These are phyloP conservation scores for Gloeophyllum trabeum DNA, from an alignment of 768 basidiomycete genomes.

Conservation along the genomic window DNA sequence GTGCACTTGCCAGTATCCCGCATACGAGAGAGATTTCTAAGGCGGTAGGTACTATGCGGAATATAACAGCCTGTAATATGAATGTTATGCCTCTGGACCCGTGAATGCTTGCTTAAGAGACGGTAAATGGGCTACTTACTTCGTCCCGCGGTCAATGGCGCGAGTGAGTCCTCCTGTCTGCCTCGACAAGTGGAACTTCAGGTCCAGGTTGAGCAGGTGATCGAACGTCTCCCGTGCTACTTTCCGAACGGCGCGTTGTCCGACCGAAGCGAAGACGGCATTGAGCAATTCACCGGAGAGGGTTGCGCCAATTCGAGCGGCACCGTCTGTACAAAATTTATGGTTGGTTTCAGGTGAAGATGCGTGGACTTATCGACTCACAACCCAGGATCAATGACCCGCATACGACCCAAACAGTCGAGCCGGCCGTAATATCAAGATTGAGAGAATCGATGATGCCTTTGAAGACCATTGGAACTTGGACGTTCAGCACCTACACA, in stretches of 20 bases:
- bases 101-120: not conserved
- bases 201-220: slow-evolving; percentile 82
- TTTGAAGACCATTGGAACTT: slow-evolving; percentile 97
- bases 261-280: slow-evolving; percentile 92
- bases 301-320: slow-evolving; percentile 81
- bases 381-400: slow-evolving; percentile 90
- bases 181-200: slow-evolving; percentile 84
- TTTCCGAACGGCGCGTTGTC: slow-evolving; percentile 87
- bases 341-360: not conserved
- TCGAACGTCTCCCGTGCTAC: slow-evolving; percentile 95
- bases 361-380: slow-evolving; percentile 27
- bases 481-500: slow-evolving; percentile 79
- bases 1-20: slow-evolving; percentile 61
- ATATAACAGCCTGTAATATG: slow-evolving; percentile 84
- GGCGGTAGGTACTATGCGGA: slow-evolving; percentile 92
- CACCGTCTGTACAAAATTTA: slow-evolving; percentile 52
- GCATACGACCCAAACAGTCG: slow-evolving; percentile 85
- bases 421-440: slow-evolving; percentile 57
- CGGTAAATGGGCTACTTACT: slow-evolving; percentile 35
- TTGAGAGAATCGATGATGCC: slow-evolving; percentile 83
- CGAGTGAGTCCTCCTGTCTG: slow-evolving; percentile 95
- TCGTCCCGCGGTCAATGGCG: slow-evolving; percentile 96
- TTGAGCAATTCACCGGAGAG: slow-evolving; percentile 89
- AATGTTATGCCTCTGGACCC: slow-evolving; percentile 84
- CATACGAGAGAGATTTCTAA: slow-evolving; percentile 95